These are phyloP conservation scores for Linderina pennispora DNA, from an alignment of 192 early-diverging fungal species.

Conservation along the genomic window DNA sequence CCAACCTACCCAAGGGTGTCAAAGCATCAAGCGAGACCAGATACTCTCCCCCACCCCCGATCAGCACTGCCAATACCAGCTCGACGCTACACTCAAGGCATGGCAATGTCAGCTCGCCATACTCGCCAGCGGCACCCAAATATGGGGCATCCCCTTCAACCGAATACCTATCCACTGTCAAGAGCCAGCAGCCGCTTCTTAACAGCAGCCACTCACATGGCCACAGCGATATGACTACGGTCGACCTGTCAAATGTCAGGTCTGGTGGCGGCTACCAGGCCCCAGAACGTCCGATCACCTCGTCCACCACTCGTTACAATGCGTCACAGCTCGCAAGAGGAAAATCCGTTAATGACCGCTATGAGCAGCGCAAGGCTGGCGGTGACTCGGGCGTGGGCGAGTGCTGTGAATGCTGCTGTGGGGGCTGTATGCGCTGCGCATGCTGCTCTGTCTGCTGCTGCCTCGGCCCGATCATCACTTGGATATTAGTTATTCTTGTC, in stretches of 20 bases:
- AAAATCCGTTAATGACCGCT: constrained; percentile 39
- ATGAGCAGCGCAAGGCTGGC: constrained; percentile 26
- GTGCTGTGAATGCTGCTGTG: constrained; percentile 43
- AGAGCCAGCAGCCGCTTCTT: constrained; percentile 19
- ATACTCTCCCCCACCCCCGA: too few species aligned
- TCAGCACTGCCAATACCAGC: constrained; percentile 1
- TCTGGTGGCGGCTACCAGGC: constrained; percentile 17
- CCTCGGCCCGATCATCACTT: constrained; percentile 26
- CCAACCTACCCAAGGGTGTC: constrained; percentile 11
- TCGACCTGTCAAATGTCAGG: constrained; percentile 7
- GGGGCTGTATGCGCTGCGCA: constrained; percentile 30
- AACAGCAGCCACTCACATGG: too few species aligned
- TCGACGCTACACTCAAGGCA: constrained; percentile 14
- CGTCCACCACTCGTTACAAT: constrained; percentile 13
- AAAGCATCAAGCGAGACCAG: background rate
- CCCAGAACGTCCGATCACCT: constrained; percentile 15
- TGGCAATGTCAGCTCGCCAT: too few species aligned
- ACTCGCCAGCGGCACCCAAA: too few species aligned
- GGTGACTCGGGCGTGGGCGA: constrained; percentile 46
- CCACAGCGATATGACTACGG: background rate
- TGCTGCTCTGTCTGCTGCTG: constrained; percentile 31
- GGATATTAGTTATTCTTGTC: constrained; percentile 17
- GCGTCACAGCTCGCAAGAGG: constrained; percentile 27
- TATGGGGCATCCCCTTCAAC: too few species aligned
- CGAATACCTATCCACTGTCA: too few species aligned